Base-by-base conservation (phyloP, 2,329 filamentous ascomycete genomes). In the Ophiocordyceps sinensis region DNA sequence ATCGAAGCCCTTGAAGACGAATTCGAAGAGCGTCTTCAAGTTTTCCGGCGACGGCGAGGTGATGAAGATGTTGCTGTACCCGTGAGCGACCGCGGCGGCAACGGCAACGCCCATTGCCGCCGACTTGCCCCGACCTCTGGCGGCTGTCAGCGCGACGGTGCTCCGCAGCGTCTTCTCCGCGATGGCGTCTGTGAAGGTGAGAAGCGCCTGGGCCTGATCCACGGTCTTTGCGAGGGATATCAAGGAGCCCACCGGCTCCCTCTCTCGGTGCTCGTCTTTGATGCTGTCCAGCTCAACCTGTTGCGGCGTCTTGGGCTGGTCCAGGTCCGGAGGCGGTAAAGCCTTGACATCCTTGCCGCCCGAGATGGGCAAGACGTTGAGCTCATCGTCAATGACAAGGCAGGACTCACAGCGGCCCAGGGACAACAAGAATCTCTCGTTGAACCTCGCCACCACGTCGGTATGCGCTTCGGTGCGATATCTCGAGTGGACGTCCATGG, bases 51-150 rank as follows among this genome's bases (percentile, higher is more conserved):
- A 95, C 0, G 89, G 89, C 1, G 89, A 96, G 2, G 91, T 98
- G 57, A 98, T 94, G 64, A 98, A 98, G 53, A 98, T 94, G 61
- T 98, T 98, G 68, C 87, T 94, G 64, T 98, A 98, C 23, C 91
- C 91, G 57, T 96, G 85, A 1, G 91, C 89, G 36, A 98, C 76
- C 2, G 93, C 93, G 3, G 91, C 87, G 4, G 91, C 91, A 36
- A 98, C 83, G 3, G 91, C 87, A 40, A 98, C 81, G 63, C 91
- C 91, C 53, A 98, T 74, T 23, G 91, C 91, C 15, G 91, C 93
- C 17, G 91, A 98, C 65, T 98, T 98, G 64, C 91, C 91, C 53
- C 91, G 81, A 61, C 91, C 91, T 77, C 91, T 79, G 31, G 82
- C 89, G 15, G 91, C 91, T 11, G 91, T 98, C 50, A 98, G 62